Evolutionary conservation across 1,284 basidiomycete genomes (phyloP), one percentile per base, ranked within the genome.

Genomic region (Wolfiporia cocos): DNA sequence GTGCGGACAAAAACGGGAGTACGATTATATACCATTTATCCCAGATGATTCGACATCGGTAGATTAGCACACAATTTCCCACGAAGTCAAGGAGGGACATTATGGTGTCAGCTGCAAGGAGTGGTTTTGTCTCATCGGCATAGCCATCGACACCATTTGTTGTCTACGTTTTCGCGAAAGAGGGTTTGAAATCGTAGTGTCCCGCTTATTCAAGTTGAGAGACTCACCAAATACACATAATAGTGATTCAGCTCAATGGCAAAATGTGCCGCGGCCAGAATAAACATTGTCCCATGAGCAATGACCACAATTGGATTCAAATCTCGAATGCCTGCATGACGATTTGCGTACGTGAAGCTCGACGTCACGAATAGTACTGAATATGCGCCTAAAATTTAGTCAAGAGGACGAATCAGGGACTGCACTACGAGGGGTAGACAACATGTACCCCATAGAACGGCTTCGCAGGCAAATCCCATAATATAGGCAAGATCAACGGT

Each of bases 31-130:
- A 58, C 20, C 56, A 58, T 35, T 48, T 48, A 0, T 47, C 57
- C 63, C 66, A 68, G 15, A 68, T 28, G 37, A 63, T 18, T 58
- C 64, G 70, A 48, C 67, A 69, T 24, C 66, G 67, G 34, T 65
- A 70, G 15, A 70, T 45, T 34, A 69, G 59, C 23, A 62, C 44
- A 34, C 59, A 30, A 43, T 70, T 63, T 4, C 64, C 65, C 11
- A 69, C 28, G 29, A 69, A 55, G 50, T 67, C 66, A 1, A 58
- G 59, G 21, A 68, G 42, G 1, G 65, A 67, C 37, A 68, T 53
- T 28, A 68, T 40, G 15, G 61, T 42, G 50, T 65, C 64, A 1
- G 55, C 63, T 2, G 44, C 64, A 1, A 53, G 30, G 28, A 66
- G 55, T n/a, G 23, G 26, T 11, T 31, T 46, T 0, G 61, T 67